Base-by-base conservation (phyloP, 140 eudicot species). In the Anethum foeniculum region DNA sequence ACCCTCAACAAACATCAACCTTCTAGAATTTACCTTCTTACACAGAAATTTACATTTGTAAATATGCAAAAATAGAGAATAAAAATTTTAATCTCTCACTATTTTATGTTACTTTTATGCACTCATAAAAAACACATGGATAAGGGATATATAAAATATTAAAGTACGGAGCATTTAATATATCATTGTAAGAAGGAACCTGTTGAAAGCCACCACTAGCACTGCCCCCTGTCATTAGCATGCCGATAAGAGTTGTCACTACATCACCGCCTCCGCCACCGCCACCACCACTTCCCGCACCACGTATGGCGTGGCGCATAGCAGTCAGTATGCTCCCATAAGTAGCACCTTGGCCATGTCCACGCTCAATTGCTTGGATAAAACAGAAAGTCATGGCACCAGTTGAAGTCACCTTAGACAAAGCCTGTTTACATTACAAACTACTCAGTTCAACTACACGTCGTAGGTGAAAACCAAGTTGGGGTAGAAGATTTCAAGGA, bases 331-430 rank as follows among this genome's bases (percentile, higher is more conserved):
- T 80, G 83, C 88, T 86, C 56, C 98, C 98, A 77, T 96, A 96
- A 8, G 99, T 93, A 56, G 93, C 82, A 13, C 88, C 96, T 49
- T 91, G 93, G 18, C 87, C 96, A 62, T 89, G 91, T 67, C 96
- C 97, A 77, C 87, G 96, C 90, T 96, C 99, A 75, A 96, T 93
- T 39, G 99, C 99, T 86, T 96, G 91, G 81, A 96, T 93, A 76
- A 96, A 96, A 82, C 93, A 88, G 78, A 79, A 96, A 11, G 99
- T 96, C 98, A 96, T 96, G 38, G 98, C 98, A 82, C 99, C 99
- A 9, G 99, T 96, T 82, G 99, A 93, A 21, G 99, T 91, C 58
- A 91, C 86, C 74, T 93, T 87, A 21, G 99, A 96, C 79, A 96
- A 83, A 84, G 99, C 97, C 99, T 96, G 84, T 25, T 38, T 44